Percentiles rank a stretch among this genome's conserved stretches.
Evolutionary conservation across 2,329 filamentous ascomycete genomes (phyloP).

Genomic region (Niveomyces coronatus): DNA sequence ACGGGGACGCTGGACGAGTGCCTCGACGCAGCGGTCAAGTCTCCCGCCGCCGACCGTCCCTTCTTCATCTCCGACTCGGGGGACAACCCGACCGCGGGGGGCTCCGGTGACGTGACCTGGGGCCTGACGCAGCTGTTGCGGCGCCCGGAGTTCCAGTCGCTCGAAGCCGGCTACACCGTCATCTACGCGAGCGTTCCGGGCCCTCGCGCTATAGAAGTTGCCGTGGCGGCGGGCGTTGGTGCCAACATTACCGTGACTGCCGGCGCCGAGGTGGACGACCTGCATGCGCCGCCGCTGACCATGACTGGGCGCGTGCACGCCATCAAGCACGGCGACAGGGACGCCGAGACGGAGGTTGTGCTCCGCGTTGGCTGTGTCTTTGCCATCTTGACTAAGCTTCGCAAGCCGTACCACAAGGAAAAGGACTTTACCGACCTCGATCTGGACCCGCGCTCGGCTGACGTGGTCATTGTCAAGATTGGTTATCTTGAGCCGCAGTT

Average conservation of each 20-base stretch:
- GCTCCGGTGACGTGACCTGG: conserved; percentile 44
- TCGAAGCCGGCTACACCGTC: conserved; percentile 26
- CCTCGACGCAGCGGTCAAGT: conserved; percentile 31
- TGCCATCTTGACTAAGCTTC: conserved; percentile 39
- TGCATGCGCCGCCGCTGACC: conserved; percentile 37
- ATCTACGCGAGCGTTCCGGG: conserved; percentile 45
- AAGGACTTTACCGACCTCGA: conserved; percentile 39
- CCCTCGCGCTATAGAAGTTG: conserved; percentile 29
- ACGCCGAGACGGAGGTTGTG: conserved; percentile 38
- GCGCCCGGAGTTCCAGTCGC: conserved; percentile 32
- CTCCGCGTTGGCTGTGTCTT: conserved; percentile 39
- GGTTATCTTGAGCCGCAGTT: conserved; percentile 45
- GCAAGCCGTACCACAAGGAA: conserved; percentile 45
- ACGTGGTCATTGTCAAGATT: conserved; percentile 46
- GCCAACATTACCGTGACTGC: conserved; percentile 39
- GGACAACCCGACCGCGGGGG: conserved; percentile 45
- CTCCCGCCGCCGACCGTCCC: conserved; percentile 26
- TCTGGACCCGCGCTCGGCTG: conserved; percentile 33
- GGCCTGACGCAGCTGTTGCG: conserved; percentile 33
- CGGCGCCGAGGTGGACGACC: conserved; percentile 37
- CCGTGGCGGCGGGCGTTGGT: conserved; percentile 34
- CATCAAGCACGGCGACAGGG: conserved; percentile 38
- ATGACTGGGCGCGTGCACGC: conserved; percentile 40
- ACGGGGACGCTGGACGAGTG: conserved; percentile 37
- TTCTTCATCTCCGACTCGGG: conserved; percentile 47